Conservation (phyloP, 257 asterid genomes). For the Solanum virginianum region DNA sequence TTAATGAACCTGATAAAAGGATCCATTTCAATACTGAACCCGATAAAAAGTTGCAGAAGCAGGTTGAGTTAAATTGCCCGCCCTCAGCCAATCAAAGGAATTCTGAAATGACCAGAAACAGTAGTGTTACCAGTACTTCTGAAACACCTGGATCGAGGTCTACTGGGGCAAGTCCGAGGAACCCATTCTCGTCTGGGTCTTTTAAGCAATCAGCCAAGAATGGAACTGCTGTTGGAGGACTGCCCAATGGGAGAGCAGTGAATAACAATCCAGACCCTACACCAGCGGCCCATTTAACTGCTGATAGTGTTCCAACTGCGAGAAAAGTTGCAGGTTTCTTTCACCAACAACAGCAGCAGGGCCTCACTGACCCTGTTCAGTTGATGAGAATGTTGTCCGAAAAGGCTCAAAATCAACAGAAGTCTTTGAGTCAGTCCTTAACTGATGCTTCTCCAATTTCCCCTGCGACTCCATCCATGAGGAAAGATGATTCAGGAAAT, state of each 20-base stretch:
- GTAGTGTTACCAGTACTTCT: constrained; percentile 23
- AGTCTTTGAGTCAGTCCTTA: constrained; percentile 18
- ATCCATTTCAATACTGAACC: constrained; percentile 19
- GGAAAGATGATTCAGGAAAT: constrained; percentile 37
- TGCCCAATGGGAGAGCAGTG: constrained; percentile 31
- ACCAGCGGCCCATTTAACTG: constrained; percentile 8
- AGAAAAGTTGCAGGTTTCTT: constrained; percentile 20
- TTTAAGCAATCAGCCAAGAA: constrained; percentile 32
- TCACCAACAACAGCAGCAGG: constrained; percentile 42
- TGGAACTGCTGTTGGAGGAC: constrained; percentile 26
- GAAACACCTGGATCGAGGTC: constrained; percentile 37
- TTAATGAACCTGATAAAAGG: constrained; percentile 36
- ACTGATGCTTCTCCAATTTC: constrained; percentile 14
- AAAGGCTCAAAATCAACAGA: constrained; percentile 51
- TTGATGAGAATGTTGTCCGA: constrained; percentile 57
- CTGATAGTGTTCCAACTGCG: constrained; percentile 3
- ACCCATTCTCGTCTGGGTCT: constrained; percentile 35
- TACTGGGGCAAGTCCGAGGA: constrained; percentile 28
- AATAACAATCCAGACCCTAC: constrained; percentile 18
- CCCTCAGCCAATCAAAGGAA: constrained; percentile 26
- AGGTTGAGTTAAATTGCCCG: constrained; percentile 44
- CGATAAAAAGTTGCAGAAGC: constrained; percentile 35
- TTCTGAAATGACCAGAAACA: constrained; percentile 20
- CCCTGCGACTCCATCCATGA: constrained; percentile 14
- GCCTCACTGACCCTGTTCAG: constrained; percentile 60